These are phyloP conservation scores for Sugiyamaella pinicola DNA, from an alignment of 1,139 yeast genomes.

Conservation along the genomic window DNA sequence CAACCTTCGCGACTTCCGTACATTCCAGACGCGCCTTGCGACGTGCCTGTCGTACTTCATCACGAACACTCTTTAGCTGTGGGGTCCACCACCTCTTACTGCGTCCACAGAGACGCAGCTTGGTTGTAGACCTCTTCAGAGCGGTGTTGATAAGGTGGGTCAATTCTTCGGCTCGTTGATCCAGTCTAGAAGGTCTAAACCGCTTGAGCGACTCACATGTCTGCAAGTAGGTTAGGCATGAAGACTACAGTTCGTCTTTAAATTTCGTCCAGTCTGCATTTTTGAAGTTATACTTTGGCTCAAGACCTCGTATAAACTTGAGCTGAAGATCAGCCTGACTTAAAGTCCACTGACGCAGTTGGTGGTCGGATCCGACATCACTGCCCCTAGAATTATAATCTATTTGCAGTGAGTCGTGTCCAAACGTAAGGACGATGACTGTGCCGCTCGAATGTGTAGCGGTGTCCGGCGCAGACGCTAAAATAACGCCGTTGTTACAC, in stretches of 20 bases:
- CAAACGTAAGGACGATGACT: not conserved
- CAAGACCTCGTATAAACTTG: not conserved
- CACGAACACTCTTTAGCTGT: not conserved
- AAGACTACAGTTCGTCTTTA: not conserved
- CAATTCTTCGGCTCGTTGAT: not conserved
- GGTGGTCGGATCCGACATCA: not conserved
- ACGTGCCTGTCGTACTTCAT: not conserved
- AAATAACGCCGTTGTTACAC: not conserved
- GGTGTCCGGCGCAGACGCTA: not conserved
- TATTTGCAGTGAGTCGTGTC: conserved; percentile 1
- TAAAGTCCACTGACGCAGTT: conserved; percentile 1
- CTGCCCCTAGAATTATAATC: not conserved
- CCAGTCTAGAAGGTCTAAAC: not conserved
- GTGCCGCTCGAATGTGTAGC: conserved; percentile 1
- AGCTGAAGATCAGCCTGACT: not conserved
- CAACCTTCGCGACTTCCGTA: not conserved
- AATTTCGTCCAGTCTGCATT: not conserved
- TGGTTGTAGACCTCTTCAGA: not conserved
- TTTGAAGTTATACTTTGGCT: not conserved
- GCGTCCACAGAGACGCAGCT: not conserved
- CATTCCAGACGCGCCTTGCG: not conserved
- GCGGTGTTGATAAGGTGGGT: not conserved
- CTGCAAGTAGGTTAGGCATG: not conserved
- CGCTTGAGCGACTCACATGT: not conserved
- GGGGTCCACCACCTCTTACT: conserved; percentile 1